A percentile compares a stretch with the other conserved stretches of the same genome.
Conservation (phyloP, 805 yeast genomes). For the Suhomyces xylopsoci region DNA sequence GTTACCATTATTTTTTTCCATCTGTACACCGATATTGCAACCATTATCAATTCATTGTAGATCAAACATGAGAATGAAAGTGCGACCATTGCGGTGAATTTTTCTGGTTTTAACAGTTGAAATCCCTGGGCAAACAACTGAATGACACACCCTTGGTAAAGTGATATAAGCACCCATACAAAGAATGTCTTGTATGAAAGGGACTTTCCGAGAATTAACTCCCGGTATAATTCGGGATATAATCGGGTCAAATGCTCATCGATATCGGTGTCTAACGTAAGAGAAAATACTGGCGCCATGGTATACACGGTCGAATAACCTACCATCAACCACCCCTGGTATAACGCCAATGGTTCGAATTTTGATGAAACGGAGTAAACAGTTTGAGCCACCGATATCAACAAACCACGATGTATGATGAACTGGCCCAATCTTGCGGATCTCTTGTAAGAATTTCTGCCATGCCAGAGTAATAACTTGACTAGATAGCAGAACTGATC, state of each 20-base stretch:
- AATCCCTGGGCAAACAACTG: constrained; percentile 80
- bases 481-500: constrained; percentile 88
- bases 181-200: constrained; percentile 84
- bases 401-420: constrained; percentile 92
- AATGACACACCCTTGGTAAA: constrained; percentile 87
- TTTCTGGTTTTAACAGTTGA: constrained; percentile 53
- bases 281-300: constrained; percentile 95
- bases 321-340: constrained; percentile 97
- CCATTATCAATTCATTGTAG: constrained; percentile 88
- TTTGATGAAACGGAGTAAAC: constrained; percentile 81
- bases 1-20: constrained; percentile 81
- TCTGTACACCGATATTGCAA: constrained; percentile 85
- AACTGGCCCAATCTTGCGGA: constrained; percentile 94
- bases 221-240: constrained; percentile 94
- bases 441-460: constrained; percentile 93
- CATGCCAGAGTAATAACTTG: constrained; percentile 92
- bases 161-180: constrained; percentile 83
- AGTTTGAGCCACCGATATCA: constrained; percentile 93
- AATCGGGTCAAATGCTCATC: constrained; percentile 82
- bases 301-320: constrained; percentile 97
- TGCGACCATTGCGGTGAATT: constrained; percentile 77
- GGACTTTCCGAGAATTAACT: constrained; percentile 82
- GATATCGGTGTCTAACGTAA: constrained; percentile 88
- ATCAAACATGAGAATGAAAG: constrained; percentile 77
- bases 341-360: constrained; percentile 91